Conservation (phyloP, 371 early-diverging fungal genomes). For the Rhizopus delemar region DNA sequence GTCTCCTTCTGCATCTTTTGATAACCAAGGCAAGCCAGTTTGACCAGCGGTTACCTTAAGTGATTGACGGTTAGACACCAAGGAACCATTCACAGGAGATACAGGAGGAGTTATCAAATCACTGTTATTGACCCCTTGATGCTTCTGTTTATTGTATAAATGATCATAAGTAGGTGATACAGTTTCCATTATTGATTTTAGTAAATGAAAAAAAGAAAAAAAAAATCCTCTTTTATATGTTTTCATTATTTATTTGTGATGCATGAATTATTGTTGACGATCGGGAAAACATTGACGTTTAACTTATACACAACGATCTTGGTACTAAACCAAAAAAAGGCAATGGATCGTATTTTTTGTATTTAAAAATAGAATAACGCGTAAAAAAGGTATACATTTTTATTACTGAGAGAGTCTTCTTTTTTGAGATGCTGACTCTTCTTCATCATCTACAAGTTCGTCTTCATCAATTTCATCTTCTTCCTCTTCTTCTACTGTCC, state of each 20-base stretch:
- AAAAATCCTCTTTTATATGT: not conserved
- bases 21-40: constrained; percentile 27
- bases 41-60: constrained; percentile 21
- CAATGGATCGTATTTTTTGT: no score
- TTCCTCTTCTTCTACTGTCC: constrained; percentile 9
- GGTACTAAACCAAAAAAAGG: no score
- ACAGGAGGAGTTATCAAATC: constrained; percentile 20
- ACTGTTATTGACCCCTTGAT: not conserved
- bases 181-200: constrained; percentile 1
- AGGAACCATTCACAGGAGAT: constrained; percentile 75
- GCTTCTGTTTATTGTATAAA: not conserved
- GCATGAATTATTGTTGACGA: no score
- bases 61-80: constrained; percentile 51
- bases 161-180: not conserved
- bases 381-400: not conserved
- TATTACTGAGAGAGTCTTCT: constrained; percentile 11
- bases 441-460: constrained; percentile 6
- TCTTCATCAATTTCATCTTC: constrained; percentile 20
- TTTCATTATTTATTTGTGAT: no score
- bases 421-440: not conserved
- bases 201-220: not conserved
- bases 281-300: no score
- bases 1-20: constrained; percentile 19
- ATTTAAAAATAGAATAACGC: not conserved
- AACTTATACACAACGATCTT: no score